Percentiles rank a stretch among this genome's conserved stretches.
These are phyloP conservation scores for Trichoderma breve DNA, from an alignment of 2,329 filamentous ascomycete species.

Conservation along the genomic window DNA sequence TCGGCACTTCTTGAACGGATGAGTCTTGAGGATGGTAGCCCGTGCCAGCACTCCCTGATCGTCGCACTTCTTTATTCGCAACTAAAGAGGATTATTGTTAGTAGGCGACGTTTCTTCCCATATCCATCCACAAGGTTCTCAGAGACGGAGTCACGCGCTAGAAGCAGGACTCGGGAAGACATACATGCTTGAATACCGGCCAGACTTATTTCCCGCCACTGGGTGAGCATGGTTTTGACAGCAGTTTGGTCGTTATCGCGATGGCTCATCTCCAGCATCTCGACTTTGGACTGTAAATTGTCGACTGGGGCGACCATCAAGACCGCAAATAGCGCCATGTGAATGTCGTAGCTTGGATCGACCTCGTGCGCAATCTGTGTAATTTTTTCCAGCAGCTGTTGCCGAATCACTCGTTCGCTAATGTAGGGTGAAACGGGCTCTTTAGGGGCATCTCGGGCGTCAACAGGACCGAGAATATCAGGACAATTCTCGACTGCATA, in stretches of 20 bases:
- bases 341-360: background rate
- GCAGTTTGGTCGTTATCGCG: background rate
- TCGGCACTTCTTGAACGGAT: background rate
- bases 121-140: background rate
- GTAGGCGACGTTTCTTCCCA: background rate
- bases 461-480: background rate
- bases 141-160: too few species aligned
- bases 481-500: background rate
- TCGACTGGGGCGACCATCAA: background rate
- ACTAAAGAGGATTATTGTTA: background rate
- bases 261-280: background rate
- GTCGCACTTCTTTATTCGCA: background rate
- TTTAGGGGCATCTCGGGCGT: background rate
- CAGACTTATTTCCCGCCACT: too few species aligned
- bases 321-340: background rate
- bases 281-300: background rate
- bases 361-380: background rate
- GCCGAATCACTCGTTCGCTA: background rate
- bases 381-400: background rate
- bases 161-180: too few species aligned
- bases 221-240: background rate
- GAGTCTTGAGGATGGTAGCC: background rate
- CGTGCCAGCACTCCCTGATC: background rate
- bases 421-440: background rate
- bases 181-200: too few species aligned